These are phyloP conservation scores for Physcomitrium patens DNA, from an alignment of 225 moss, liverwort and hornwort genomes.

Conservation along the genomic window DNA sequence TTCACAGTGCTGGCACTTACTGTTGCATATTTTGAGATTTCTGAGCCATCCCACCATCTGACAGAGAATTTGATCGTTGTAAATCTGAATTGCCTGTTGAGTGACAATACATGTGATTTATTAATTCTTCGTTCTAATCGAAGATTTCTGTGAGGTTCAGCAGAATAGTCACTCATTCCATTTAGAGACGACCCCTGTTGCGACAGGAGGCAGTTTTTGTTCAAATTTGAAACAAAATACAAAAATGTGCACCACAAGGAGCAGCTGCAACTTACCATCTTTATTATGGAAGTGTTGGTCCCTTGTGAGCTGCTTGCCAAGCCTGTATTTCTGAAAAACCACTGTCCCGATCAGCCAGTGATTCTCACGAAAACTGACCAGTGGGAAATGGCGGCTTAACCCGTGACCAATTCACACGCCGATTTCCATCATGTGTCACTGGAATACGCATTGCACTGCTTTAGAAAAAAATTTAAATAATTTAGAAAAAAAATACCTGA, in stretches of 20 bases:
- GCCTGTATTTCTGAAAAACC: conserved; percentile 58
- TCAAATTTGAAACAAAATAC: neutral
- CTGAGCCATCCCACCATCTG: conserved; percentile 53
- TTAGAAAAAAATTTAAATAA: neutral
- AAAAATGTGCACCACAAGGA: neutral
- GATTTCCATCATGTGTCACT: neutral
- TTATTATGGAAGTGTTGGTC: conserved; percentile 56
- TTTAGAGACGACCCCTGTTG: neutral
- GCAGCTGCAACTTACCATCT: conserved; percentile 43
- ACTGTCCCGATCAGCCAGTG: conserved; percentile 13
- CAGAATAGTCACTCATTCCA: neutral
- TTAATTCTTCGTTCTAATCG: neutral
- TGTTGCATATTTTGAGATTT: conserved; percentile 66
- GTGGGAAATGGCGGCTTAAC: neutral
- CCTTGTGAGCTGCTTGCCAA: conserved; percentile 62
- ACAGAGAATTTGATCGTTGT: conserved; percentile 49
- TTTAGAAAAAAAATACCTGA: conserved; percentile 36
- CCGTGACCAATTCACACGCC: neutral
- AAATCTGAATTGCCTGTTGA: conserved; percentile 65
- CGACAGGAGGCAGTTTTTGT: neutral
- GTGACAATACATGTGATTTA: conserved; percentile 4
- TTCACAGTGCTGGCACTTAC: conserved; percentile 41
- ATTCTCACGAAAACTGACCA: neutral
- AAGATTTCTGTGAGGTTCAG: neutral
- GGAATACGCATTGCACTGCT: neutral